Evolutionary conservation across 441 rosid species (phyloP).

Genomic region (Brassica balearica): DNA sequence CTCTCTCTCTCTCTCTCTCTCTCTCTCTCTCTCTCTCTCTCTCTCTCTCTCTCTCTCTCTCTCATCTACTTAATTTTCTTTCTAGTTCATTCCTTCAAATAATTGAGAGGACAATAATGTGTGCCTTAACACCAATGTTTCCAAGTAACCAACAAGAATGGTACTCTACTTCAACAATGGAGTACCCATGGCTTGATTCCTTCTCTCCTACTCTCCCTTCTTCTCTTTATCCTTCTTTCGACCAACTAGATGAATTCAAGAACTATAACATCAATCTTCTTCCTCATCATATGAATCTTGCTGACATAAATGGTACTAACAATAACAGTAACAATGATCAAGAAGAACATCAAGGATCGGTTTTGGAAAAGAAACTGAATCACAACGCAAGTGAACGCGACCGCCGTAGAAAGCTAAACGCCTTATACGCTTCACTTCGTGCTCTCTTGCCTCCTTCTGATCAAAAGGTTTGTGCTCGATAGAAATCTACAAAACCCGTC

Average conservation of each 20-base stretch:
- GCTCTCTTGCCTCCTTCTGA: constrained; percentile 60
- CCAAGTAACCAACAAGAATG: constrained; percentile 34
- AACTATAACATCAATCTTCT: constrained; percentile 21
- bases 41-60: constrained; percentile 11
- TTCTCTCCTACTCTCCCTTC: constrained; percentile 39
- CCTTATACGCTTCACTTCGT: constrained; percentile 63
- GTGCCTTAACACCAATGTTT: constrained; percentile 33
- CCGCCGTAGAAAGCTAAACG: constrained; percentile 68
- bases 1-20: too few relatives aligned
- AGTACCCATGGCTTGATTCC: constrained; percentile 32
- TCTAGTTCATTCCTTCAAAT: constrained; percentile 12
- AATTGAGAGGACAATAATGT: constrained; percentile 17
- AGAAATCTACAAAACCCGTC: constrained; percentile 5
- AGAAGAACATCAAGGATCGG: constrained; percentile 21
- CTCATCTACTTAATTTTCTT: constrained; percentile 1
- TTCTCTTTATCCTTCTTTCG: constrained; percentile 25
- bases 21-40: too few relatives aligned
- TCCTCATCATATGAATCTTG: constrained; percentile 20
- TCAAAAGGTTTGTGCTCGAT: constrained; percentile 49
- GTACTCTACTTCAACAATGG: constrained; percentile 38
- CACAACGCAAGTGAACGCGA: constrained; percentile 79
- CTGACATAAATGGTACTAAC: constrained; percentile 15
- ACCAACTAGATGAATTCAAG: constrained; percentile 27
- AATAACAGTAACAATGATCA: constrained; percentile 25
- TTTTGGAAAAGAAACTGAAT: constrained; percentile 61